Conservation (phyloP, 1,139 yeast species). For the Pichia sp. region DNA sequence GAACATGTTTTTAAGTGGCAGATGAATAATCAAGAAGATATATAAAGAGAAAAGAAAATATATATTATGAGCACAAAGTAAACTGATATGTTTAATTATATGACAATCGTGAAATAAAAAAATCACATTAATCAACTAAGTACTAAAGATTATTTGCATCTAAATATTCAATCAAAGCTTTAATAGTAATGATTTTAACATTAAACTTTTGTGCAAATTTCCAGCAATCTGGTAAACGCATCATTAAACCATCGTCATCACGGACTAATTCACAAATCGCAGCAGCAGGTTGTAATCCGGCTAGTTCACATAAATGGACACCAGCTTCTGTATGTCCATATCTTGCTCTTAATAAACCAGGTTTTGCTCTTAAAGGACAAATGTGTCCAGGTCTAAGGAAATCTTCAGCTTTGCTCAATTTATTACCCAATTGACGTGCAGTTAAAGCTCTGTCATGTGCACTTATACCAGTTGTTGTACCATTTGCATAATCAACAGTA, state of each 20-base stretch:
- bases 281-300: slow-evolving; percentile 80
- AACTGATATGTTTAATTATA: not conserved
- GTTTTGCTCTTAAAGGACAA: slow-evolving; percentile 85
- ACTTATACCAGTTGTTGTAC: slow-evolving; percentile 96
- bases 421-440: slow-evolving; percentile 61
- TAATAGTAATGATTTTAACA: slow-evolving; percentile 74
- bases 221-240: slow-evolving; percentile 83
- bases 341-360: slow-evolving; percentile 75
- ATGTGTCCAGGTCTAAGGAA: slow-evolving; percentile 92
- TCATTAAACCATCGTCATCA: slow-evolving; percentile 93
- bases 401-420: slow-evolving; percentile 49
- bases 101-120: not conserved
- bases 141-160: slow-evolving; percentile 17
- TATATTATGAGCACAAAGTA: not conserved
- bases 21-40: not conserved
- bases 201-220: slow-evolving; percentile 57
- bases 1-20: not conserved
- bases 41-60: not conserved
- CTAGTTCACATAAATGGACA: slow-evolving; percentile 73
- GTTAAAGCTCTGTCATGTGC: slow-evolving; percentile 93
- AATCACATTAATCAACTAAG: not conserved
- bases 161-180: slow-evolving; percentile 60
- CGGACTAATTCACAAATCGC: slow-evolving; percentile 91
- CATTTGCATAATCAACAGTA: slow-evolving; percentile 75
- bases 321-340: slow-evolving; percentile 99